These are phyloP conservation scores for Penicillium sp. DNA, from an alignment of 2,329 filamentous ascomycete species.

Conservation along the genomic window DNA sequence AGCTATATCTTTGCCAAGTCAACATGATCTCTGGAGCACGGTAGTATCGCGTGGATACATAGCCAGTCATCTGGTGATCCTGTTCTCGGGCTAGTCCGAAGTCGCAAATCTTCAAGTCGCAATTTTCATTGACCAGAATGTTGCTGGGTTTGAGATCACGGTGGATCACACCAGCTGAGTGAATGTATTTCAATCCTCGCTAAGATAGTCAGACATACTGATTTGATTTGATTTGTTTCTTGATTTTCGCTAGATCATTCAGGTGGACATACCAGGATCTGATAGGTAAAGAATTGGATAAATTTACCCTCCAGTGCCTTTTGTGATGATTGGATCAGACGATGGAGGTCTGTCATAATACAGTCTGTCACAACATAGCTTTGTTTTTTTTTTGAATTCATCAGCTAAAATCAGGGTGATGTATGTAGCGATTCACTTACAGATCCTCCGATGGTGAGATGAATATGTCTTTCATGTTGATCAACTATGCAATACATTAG, in stretches of 20 bases:
- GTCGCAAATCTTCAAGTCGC: slow-evolving; percentile 97
- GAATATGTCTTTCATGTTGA: slow-evolving; percentile 9
- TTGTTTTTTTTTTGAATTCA: neutral
- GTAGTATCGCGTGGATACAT: slow-evolving; percentile 97
- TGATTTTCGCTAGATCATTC: too few relatives aligned
- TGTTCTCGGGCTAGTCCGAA: slow-evolving; percentile 95
- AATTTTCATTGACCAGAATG: slow-evolving; percentile 98
- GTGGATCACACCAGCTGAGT: slow-evolving; percentile 94
- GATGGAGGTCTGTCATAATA: slow-evolving; percentile 8
- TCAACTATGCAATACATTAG: neutral
- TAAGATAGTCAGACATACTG: slow-evolving; percentile 37
- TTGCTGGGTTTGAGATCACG: slow-evolving; percentile 77
- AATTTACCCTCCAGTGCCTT: slow-evolving; percentile 3
- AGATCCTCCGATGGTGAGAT: slow-evolving; percentile 10
- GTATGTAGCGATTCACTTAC: neutral
- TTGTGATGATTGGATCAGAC: neutral
- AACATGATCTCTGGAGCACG: slow-evolving; percentile 98
- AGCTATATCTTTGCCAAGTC: slow-evolving; percentile 99
- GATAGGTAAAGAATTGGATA: slow-evolving; percentile 9
- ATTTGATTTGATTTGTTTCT: too few relatives aligned
- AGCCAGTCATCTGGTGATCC: slow-evolving; percentile 98
- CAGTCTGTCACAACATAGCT: slow-evolving; percentile 10
- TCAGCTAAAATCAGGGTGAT: neutral
- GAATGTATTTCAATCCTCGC: slow-evolving; percentile 96
- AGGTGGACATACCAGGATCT: slow-evolving; percentile 1